Evolutionary conservation across 2,329 filamentous ascomycete genomes (phyloP).

Genomic region (Calycina marina): DNA sequence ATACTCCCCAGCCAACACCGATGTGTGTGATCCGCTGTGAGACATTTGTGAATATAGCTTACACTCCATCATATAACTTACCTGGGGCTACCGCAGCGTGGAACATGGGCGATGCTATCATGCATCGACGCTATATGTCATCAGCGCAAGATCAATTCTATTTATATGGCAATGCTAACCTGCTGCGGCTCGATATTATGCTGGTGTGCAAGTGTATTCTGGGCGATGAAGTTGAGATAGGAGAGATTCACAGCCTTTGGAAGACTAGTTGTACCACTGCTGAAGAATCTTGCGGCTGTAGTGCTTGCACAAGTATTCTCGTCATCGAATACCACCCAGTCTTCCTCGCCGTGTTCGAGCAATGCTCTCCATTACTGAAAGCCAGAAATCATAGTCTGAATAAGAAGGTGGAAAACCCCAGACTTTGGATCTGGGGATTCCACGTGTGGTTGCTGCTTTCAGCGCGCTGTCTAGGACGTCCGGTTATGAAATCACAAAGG

Average conservation of each 20-base stretch:
- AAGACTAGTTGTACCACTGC: background rate
- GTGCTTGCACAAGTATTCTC: slow-evolving; percentile 4
- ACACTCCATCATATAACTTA: slow-evolving; percentile 2
- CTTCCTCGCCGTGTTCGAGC: slow-evolving; percentile 13
- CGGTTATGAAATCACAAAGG: slow-evolving; percentile 17
- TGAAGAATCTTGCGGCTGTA: background rate
- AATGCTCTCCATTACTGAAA: slow-evolving; percentile 13
- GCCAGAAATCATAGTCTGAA: slow-evolving; percentile 10
- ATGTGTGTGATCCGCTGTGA: no score
- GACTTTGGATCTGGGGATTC: slow-evolving; percentile 13
- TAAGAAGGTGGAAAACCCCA: slow-evolving; percentile 17
- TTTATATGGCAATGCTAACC: no score
- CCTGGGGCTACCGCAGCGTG: slow-evolving; percentile 57
- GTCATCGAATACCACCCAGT: slow-evolving; percentile 17
- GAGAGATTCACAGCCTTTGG: background rate
- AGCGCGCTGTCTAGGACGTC: slow-evolving; percentile 12
- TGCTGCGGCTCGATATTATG: background rate
- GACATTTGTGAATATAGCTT: slow-evolving; percentile 24
- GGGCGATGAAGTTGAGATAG: background rate
- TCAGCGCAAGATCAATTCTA: background rate
- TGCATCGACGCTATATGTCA: slow-evolving; percentile 28
- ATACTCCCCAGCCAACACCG: slow-evolving; percentile 10
- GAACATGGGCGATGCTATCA: slow-evolving; percentile 37
- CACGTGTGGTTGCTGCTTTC: slow-evolving; percentile 16
- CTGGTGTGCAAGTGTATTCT: background rate